Percentiles rank a stretch among this genome's conserved stretches.
Evolutionary conservation across 2,329 filamentous ascomycete species (phyloP).

Genomic region (Verticillium albo-atrum): DNA sequence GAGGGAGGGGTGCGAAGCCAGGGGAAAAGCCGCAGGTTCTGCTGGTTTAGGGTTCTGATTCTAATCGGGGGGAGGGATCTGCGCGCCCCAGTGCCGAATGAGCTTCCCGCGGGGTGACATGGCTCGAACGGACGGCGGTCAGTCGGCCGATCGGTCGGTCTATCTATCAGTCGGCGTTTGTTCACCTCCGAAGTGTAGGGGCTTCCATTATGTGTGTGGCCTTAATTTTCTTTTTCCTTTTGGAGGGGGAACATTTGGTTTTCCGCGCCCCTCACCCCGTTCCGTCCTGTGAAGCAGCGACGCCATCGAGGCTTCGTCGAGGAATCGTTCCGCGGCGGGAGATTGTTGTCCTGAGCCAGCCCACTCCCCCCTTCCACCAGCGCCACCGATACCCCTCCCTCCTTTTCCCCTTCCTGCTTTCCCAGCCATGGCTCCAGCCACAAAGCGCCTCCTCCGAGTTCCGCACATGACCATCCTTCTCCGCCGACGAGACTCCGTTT

Average conservation of each 20-base stretch:
- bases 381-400: not conserved
- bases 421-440: not conserved
- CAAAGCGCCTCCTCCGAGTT: not conserved
- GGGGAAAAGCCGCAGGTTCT: not conserved
- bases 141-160: not conserved
- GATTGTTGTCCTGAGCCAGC: not conserved
- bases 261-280: too few species aligned
- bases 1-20: not conserved
- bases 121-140: not conserved
- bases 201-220: not conserved
- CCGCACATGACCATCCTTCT: not conserved
- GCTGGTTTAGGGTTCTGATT: not conserved
- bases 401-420: not conserved
- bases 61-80: not conserved
- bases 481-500: not conserved
- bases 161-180: not conserved
- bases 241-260: too few species aligned
- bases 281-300: too few species aligned
- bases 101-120: not conserved
- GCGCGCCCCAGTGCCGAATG: not conserved
- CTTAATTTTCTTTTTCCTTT: not conserved
- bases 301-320: not conserved
- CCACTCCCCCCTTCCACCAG: not conserved
- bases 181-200: not conserved
- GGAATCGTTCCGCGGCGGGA: not conserved